A percentile compares a stretch with the other conserved stretches of the same genome.
These are phyloP conservation scores for Moricandia arvensis DNA, from an alignment of 345 rosid genomes.

Conservation along the genomic window DNA sequence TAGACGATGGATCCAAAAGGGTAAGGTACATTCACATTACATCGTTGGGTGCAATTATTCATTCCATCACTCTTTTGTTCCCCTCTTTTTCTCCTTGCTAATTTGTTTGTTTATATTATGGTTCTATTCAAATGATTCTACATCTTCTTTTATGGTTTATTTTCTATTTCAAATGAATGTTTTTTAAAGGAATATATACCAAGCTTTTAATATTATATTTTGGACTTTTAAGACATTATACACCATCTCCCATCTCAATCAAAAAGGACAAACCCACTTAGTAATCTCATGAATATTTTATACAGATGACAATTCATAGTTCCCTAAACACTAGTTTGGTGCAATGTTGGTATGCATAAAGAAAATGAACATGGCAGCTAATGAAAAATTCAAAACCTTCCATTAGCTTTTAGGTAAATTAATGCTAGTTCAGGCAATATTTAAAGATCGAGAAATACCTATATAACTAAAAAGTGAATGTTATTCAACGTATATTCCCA, in stretches of 20 bases:
- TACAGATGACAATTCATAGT: constrained; percentile 10
- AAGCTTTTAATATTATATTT: neutral
- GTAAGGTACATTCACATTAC: constrained; percentile 45
- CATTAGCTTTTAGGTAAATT: constrained; percentile 20
- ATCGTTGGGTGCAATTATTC: constrained; percentile 75
- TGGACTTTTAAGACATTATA: neutral
- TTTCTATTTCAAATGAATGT: neutral
- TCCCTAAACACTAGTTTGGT: constrained; percentile 3
- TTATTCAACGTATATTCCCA: constrained; percentile 11
- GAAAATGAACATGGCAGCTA: neutral
- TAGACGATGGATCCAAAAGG: constrained; percentile 70
- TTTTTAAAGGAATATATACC: constrained; percentile 7
- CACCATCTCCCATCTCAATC: constrained; percentile 12
- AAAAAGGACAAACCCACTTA: constrained; percentile 34
- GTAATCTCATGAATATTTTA: constrained; percentile 21
- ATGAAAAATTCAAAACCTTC: neutral
- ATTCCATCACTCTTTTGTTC: constrained; percentile 56
- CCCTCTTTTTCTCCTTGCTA: neutral
- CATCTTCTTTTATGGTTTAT: neutral
- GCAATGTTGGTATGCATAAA: constrained; percentile 10
- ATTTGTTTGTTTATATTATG: constrained; percentile 31
- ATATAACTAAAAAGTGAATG: neutral
- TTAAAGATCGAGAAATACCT: constrained; percentile 3
- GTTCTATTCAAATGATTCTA: constrained; percentile 24
- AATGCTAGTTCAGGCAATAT: neutral